Base-by-base conservation (phyloP, 345 rosid species). In the Mercurialis annua region DNA sequence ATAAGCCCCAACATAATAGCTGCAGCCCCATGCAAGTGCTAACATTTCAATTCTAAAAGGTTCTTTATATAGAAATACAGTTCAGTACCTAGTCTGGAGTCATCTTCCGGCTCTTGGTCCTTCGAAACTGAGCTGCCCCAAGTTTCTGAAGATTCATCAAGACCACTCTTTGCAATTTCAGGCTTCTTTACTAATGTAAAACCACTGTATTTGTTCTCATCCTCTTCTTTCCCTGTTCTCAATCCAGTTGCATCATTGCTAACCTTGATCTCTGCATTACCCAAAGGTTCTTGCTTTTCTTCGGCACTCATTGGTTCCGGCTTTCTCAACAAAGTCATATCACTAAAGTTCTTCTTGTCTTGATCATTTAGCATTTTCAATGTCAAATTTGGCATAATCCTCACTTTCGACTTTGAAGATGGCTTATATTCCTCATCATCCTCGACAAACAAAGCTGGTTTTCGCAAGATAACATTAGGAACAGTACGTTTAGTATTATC, bases 391-490 rank as follows among this genome's bases (percentile, higher is more conserved):
- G 87, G 83, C 65, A 77, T 79, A 65, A 89, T 80, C 56, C 80
- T 82, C 77, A 86, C 71, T 76, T 78, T 85, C 27, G 91, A 65
- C 73, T 40, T 63, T 5, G 56, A 83, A 33, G 81, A 81, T 26
- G 81, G 85, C 67, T 73, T 83, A 62, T 85, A 86, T 52, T 80
- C 79, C 14, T 73, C 83, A 44, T 77, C 90, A 71, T 74, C 87
- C 71, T 70, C 85, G 53, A 84, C 84, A 68, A 75, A 80, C 30
- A 84, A 18, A 51, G 77, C 68, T 7, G 95, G 97, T 80, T 86
- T 94, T 72, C 97, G 85, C 84, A 94, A 77, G 58, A 87, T 84
- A 76, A 91, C 95, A 83, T 91, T 84, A 46, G 96, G 96, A 68
- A 89, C 75, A 58, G 73, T 86, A 54, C 82, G 70, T 74, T 76